A percentile compares a stretch with the other conserved stretches of the same genome.
Evolutionary conservation across 768 basidiomycete species (phyloP).

Genomic region (Astraeus odoratus): DNA sequence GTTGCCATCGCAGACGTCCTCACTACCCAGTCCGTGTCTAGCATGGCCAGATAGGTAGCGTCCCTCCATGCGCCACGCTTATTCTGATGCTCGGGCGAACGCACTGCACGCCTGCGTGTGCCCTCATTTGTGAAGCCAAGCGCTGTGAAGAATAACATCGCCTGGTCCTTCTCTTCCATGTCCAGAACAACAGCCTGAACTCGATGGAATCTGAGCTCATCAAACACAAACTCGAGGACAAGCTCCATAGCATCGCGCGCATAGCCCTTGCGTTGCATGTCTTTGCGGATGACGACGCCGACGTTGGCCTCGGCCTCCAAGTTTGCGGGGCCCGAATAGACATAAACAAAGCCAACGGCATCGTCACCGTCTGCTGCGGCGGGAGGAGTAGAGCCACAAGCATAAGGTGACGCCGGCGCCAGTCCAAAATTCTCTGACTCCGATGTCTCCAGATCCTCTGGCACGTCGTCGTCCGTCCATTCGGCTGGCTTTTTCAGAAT

Average conservation of each 20-base stretch:
- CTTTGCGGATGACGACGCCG: conserved; percentile 42
- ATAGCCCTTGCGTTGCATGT: conserved; percentile 34
- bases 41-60: conserved; percentile 50
- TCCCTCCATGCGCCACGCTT: conserved; percentile 47
- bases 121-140: conserved; percentile 58
- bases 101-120: conserved; percentile 48
- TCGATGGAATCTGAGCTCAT: conserved; percentile 29
- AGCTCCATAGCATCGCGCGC: conserved; percentile 41
- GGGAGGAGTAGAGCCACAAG: too few relatives aligned
- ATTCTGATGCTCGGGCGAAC: conserved; percentile 31
- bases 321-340: conserved; percentile 16
- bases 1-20: too few relatives aligned
- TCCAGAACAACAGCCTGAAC: conserved; percentile 39
- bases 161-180: conserved; percentile 35
- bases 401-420: too few relatives aligned
- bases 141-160: conserved; percentile 41
- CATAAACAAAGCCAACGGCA: conserved; percentile 22
- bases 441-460: not conserved
- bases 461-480: not conserved
- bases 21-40: too few relatives aligned
- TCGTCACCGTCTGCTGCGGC: not conserved
- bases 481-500: conserved; percentile 4
- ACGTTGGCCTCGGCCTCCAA: conserved; percentile 43
- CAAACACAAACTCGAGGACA: conserved; percentile 40
- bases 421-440: too few relatives aligned